Percentiles rank a stretch among this genome's conserved stretches.
phyloP scores from a whole-genome alignment of 1,139 yeast species.

The Geotrichum candidum region DNA sequence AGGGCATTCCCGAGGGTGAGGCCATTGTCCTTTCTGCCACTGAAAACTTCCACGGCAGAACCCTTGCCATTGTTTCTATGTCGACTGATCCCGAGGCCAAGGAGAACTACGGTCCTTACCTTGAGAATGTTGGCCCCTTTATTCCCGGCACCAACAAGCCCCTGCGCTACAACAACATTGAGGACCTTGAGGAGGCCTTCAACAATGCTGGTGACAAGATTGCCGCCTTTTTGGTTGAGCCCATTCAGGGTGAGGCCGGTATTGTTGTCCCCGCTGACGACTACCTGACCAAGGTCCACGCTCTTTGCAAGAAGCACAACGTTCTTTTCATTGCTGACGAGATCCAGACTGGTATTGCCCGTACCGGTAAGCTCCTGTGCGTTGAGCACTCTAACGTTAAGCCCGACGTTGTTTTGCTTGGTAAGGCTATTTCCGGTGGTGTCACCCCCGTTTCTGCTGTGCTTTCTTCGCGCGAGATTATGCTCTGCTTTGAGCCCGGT shows the following conservation, averaged over 20 bases:
- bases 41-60: constrained; percentile 93
- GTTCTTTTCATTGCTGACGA: constrained; percentile 90
- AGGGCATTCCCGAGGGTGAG: constrained; percentile 74
- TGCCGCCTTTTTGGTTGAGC: constrained; percentile 89
- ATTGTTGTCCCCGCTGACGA: constrained; percentile 88
- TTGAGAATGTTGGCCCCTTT: constrained; percentile 74
- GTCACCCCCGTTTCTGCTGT: constrained; percentile 90
- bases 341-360: constrained; percentile 95
- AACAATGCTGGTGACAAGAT: constrained; percentile 80
- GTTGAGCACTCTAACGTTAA: constrained; percentile 78
- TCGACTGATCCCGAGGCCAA: constrained; percentile 94
- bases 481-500: constrained; percentile 89
- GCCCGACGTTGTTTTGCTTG: constrained; percentile 84
- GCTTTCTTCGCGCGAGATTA: constrained; percentile 77
- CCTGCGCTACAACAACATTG: constrained; percentile 47
- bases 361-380: constrained; percentile 92
- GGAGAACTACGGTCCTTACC: constrained; percentile 83
- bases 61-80: constrained; percentile 91
- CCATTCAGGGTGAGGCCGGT: constrained; percentile 98
- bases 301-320: constrained; percentile 74
- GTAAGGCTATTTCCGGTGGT: constrained; percentile 96
- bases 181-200: constrained; percentile 80
- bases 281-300: constrained; percentile 67
- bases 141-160: constrained; percentile 50
- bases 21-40: constrained; percentile 85